Conservation (phyloP, 495 filamentous ascomycete species). For the Pseudomonodictys pantanalensis region DNA sequence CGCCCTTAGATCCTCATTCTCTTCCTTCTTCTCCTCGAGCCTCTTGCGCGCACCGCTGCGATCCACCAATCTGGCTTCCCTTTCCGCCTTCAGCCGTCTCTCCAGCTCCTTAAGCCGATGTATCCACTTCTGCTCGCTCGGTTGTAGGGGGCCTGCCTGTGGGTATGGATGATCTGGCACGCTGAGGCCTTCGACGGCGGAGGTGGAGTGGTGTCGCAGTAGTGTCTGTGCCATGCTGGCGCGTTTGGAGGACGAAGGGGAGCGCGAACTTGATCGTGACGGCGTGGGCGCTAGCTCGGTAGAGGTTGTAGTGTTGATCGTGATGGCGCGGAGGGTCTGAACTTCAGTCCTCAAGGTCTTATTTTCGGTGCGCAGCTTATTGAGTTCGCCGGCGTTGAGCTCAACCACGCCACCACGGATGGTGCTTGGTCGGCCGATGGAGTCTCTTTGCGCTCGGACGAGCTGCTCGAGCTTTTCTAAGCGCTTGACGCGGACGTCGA, state of each 20-base stretch:
- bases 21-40: constrained; percentile 75
- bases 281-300: constrained; percentile 30
- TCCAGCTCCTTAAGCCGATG: constrained; percentile 82
- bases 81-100: constrained; percentile 80
- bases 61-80: constrained; percentile 83
- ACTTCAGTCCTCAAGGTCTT: constrained; percentile 81
- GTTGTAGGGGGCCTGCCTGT: constrained; percentile 21
- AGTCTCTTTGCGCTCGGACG: constrained; percentile 43
- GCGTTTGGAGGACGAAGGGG: constrained; percentile 25
- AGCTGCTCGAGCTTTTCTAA: constrained; percentile 83
- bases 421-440: constrained; percentile 28
- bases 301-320: constrained; percentile 11
- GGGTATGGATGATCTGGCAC: constrained; percentile 30
- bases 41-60: constrained; percentile 77
- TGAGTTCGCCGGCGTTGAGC: constrained; percentile 53
- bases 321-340: constrained; percentile 58
- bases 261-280: constrained; percentile 6
- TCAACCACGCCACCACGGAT: constrained; percentile 37
- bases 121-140: constrained; percentile 73
- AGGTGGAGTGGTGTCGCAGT: constrained; percentile 51
- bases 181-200: constrained; percentile 42
- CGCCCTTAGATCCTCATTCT: constrained; percentile 69
- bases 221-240: constrained; percentile 46
- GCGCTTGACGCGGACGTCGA: constrained; percentile 75
- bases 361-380: constrained; percentile 74